Conservation (phyloP, 176 grass and related monocot genomes). For the Phragmites australis region DNA sequence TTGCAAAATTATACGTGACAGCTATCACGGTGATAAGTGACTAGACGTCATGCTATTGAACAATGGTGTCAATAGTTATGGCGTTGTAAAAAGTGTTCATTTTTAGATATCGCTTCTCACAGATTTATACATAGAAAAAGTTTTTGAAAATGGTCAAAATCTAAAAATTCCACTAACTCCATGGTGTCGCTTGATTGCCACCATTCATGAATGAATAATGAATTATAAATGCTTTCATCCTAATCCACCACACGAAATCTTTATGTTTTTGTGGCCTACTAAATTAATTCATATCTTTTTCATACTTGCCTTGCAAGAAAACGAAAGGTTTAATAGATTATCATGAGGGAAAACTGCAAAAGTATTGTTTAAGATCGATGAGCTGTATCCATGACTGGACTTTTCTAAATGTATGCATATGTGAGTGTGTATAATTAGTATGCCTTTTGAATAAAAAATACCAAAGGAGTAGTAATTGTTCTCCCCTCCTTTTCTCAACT, state of each 20-base stretch:
- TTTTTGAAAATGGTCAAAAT: no score
- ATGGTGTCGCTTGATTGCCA: conserved; percentile 20
- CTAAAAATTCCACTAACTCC: no score
- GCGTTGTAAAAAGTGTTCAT: no score
- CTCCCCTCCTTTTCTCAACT: not conserved
- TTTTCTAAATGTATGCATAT: conserved; percentile 11
- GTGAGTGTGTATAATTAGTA: conserved; percentile 15
- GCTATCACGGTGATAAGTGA: no score
- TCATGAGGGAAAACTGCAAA: not conserved
- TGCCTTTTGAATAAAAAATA: conserved; percentile 17
- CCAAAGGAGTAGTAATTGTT: not conserved
- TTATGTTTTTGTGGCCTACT: conserved; percentile 4
- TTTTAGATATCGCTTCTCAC: no score
- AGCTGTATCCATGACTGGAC: conserved; percentile 26
- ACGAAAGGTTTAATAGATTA: conserved; percentile 38
- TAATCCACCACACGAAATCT: conserved; percentile 24
- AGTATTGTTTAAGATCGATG: conserved; percentile 25
- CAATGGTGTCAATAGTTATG: no score
- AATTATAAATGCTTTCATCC: conserved; percentile 27
- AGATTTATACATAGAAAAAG: no score
- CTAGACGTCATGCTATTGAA: no score
- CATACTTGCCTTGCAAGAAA: conserved; percentile 41
- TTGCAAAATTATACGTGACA: no score
- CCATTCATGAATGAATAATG: no score
- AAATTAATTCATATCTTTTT: conserved; percentile 5